Percentiles rank a stretch among this genome's conserved stretches.
Conservation (phyloP, 768 basidiomycete genomes). For the Pholiota molesta region DNA sequence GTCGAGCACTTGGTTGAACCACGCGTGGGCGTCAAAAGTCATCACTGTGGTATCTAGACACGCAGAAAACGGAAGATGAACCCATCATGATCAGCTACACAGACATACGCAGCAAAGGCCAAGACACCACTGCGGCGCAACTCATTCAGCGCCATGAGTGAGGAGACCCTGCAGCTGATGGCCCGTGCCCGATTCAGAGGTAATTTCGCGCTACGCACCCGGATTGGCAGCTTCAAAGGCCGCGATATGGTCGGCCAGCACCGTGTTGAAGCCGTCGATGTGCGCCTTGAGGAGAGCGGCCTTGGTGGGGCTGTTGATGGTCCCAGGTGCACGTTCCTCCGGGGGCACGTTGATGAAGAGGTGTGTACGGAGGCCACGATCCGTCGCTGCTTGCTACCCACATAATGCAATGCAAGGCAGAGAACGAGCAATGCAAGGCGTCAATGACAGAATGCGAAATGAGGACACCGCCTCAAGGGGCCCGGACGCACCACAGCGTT, state of each 20-base stretch:
- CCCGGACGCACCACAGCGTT: conserved; percentile 44
- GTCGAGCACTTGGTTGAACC: conserved; percentile 51
- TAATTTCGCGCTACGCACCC: conserved; percentile 20
- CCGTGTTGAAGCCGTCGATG: conserved; percentile 44
- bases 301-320: conserved; percentile 36
- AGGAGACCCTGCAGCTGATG: neutral
- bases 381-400: conserved; percentile 35
- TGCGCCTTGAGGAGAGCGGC: conserved; percentile 39
- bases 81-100: neutral
- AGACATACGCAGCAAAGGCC: neutral
- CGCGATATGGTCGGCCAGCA: conserved; percentile 37
- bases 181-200: neutral
- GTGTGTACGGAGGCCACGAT: conserved; percentile 45
- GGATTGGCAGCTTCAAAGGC: conserved; percentile 40
- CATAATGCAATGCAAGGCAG: neutral
- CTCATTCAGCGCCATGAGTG: neutral
- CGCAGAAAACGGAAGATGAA: neutral
- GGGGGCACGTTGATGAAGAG: conserved; percentile 63
- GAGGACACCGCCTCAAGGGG: neutral
- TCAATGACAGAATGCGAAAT: neutral
- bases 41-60: conserved; percentile 39
- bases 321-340: conserved; percentile 48
- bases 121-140: neutral
- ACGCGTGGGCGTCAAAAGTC: conserved; percentile 52
- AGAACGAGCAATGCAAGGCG: neutral